phyloP scores from a whole-genome alignment of 352 stramenopile genomes.

The Phytopythium vexans region DNA sequence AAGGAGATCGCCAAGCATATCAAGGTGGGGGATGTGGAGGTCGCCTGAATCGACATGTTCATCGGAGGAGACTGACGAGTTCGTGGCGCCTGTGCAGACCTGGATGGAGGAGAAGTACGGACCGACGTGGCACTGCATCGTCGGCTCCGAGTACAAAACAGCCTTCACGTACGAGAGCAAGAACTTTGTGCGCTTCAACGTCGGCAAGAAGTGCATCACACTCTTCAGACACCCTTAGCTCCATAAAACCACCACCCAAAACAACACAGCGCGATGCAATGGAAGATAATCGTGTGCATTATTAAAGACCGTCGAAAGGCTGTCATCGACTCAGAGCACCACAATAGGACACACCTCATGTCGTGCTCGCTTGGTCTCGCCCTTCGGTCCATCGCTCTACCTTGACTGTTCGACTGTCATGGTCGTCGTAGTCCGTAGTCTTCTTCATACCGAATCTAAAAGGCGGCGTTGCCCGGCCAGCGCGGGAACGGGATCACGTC shows the following conservation, averaged over 20 bases:
- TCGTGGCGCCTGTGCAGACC: conserved; percentile 13
- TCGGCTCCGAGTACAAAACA: conserved; percentile 74
- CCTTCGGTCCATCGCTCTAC: too few relatives aligned
- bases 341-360: neutral
- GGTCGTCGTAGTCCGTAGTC: neutral
- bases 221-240: conserved; percentile 67
- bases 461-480: conserved; percentile 94
- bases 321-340: neutral
- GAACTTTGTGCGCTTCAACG: conserved; percentile 84
- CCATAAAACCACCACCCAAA: neutral
- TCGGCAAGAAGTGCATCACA: conserved; percentile 85
- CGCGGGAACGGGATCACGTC: conserved; percentile 98
- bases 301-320: too few relatives aligned
- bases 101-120: conserved; percentile 71
- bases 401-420: neutral
- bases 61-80: neutral
- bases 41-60: too few relatives aligned
- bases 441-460: conserved; percentile 25
- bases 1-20: conserved; percentile 81
- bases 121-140: conserved; percentile 76
- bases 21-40: conserved; percentile 20
- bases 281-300: too few relatives aligned
- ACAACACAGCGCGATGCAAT: neutral
- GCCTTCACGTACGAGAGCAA: conserved; percentile 79
- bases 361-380: too few relatives aligned